Conservation (phyloP, 306 rosid species). For the Castanea crenata region DNA sequence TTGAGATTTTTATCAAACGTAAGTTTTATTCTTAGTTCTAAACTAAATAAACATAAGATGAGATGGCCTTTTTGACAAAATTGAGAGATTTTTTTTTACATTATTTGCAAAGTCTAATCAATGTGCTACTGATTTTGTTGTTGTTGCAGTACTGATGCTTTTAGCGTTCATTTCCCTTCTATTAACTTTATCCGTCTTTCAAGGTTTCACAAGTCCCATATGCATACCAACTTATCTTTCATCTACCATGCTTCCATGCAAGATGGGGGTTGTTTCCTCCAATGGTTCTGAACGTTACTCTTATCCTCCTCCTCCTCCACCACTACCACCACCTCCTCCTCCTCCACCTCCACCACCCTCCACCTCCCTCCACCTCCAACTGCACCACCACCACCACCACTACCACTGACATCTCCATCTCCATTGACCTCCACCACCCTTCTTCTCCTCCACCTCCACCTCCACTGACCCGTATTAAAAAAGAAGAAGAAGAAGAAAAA, state of each 20-base stretch:
- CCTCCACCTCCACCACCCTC: too few species aligned
- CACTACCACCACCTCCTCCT: too few species aligned
- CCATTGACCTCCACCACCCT: too few species aligned
- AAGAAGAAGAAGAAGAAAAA: too few species aligned
- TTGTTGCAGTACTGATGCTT: conserved; percentile 79
- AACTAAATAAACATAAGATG: background rate
- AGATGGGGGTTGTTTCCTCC: conserved; percentile 27
- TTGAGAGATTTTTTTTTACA: background rate
- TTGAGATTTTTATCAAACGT: too few species aligned
- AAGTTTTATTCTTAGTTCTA: too few species aligned
- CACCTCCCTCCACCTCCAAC: too few species aligned
- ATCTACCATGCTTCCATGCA: conserved; percentile 85
- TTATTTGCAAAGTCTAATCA: conserved; percentile 23
- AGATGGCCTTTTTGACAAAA: too few species aligned
- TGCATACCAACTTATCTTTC: conserved; percentile 59
- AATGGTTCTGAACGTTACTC: conserved; percentile 32
- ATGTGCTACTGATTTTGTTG: conserved; percentile 6
- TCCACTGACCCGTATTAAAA: too few species aligned
- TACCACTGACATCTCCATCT: too few species aligned
- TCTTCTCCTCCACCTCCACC: too few species aligned
- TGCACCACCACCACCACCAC: too few species aligned
- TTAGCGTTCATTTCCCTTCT: conserved; percentile 90
- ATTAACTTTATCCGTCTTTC: conserved; percentile 51
- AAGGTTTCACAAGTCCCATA: conserved; percentile 53
- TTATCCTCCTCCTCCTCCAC: background rate